Evolutionary conservation across 495 filamentous ascomycete species (phyloP).

Genomic region (Xylaria grammica): DNA sequence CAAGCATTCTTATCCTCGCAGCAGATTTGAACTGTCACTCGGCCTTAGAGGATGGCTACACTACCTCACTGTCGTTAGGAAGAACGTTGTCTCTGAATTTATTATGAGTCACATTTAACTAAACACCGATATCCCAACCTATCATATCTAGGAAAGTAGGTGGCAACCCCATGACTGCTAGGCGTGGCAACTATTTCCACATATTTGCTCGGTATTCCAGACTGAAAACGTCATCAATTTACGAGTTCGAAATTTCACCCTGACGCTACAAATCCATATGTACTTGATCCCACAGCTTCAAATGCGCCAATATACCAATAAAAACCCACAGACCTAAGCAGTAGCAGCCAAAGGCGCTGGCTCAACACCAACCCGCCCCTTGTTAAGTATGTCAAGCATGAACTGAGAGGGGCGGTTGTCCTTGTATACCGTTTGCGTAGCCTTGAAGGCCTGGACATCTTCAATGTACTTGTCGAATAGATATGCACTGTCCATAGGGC

Average conservation of each 20-base stretch:
- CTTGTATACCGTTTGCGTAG: constrained; percentile 69
- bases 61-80: no score
- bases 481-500: constrained; percentile 90
- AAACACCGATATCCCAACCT: no score
- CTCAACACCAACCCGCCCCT: constrained; percentile 91
- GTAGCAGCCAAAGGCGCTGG: constrained; percentile 59
- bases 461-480: constrained; percentile 96
- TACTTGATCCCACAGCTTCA: constrained; percentile 2
- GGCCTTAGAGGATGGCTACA: no score
- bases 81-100: no score
- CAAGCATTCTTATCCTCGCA: no score
- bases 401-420: constrained; percentile 85
- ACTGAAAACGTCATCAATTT: background rate
- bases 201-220: background rate
- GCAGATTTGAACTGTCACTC: no score
- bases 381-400: constrained; percentile 86
- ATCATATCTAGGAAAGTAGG: no score
- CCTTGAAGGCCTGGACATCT: constrained; percentile 86
- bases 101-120: no score
- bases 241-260: background rate
- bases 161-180: no score
- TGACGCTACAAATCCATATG: background rate
- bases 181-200: no score
- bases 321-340: constrained; percentile 31
- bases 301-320: constrained; percentile 15